A percentile compares a stretch with the other conserved stretches of the same genome.
Conservation (phyloP, 495 filamentous ascomycete genomes). For the Aspergillus biplanus region DNA sequence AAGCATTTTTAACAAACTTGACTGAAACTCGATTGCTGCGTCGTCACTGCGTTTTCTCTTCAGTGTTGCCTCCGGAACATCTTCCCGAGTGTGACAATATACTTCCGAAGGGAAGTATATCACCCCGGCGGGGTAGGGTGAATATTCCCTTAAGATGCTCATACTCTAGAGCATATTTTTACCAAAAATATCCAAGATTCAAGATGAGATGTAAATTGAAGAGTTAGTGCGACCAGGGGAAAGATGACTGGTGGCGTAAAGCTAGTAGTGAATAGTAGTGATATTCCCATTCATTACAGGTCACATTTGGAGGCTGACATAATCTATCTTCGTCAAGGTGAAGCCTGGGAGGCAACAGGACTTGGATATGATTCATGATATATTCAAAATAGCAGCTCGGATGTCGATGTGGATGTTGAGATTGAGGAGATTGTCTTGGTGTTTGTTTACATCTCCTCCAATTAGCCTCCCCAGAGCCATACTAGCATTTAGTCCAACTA, state of each 20-base stretch:
- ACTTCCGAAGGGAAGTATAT: not conserved
- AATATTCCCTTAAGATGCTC: not conserved
- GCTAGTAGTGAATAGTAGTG: not conserved
- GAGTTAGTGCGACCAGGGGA: not conserved
- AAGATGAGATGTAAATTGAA: not conserved
- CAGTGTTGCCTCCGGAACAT: not conserved
- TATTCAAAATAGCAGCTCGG: no score
- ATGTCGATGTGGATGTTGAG: not conserved
- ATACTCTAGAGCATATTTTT: not conserved
- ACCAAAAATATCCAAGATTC: not conserved
- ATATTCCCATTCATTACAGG: slow-evolving; percentile 1
- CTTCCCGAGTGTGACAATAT: not conserved
- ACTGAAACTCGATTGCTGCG: not conserved
- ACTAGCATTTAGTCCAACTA: not conserved
- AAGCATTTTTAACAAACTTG: not conserved
- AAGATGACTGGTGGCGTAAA: slow-evolving; percentile 1
- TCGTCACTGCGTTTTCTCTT: slow-evolving; percentile 27
- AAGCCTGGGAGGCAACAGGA: not conserved
- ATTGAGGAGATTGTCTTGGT: not conserved
- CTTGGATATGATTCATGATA: not conserved
- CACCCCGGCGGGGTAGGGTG: not conserved
- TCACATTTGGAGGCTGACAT: slow-evolving; percentile 1
- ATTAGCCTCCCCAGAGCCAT: not conserved
- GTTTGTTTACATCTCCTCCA: not conserved
- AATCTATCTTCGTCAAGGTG: not conserved